These are phyloP conservation scores for Blastobotrys ciferrii DNA, from an alignment of 1,139 yeast genomes.

Conservation along the genomic window DNA sequence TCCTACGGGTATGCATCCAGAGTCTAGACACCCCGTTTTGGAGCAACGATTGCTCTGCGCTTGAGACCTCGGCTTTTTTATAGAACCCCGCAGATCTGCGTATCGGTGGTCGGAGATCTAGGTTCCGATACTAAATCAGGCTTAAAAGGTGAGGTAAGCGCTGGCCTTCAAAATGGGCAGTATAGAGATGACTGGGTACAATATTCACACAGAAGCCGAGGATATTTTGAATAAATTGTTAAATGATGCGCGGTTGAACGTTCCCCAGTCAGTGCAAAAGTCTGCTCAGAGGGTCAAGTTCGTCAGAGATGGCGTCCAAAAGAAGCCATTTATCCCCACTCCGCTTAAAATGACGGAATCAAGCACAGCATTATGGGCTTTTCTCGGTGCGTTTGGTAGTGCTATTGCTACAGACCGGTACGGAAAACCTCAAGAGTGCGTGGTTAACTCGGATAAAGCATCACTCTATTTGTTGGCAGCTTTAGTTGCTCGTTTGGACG, in stretches of 20 bases:
- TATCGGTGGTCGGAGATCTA: too few species aligned
- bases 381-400: conserved; percentile 6
- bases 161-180: too few species aligned
- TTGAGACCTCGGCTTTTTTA: too few species aligned
- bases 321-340: conserved; percentile 10
- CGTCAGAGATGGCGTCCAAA: conserved; percentile 4
- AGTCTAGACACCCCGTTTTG: too few species aligned
- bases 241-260: conserved; percentile 4
- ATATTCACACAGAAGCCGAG: conserved; percentile 7
- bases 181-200: conserved; percentile 7
- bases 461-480: conserved; percentile 10
- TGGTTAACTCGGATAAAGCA: conserved; percentile 7
- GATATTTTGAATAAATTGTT: neutral
- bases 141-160: too few species aligned
- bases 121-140: too few species aligned
- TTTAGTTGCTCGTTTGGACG: conserved; percentile 1
- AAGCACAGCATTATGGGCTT: conserved; percentile 10
- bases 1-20: too few species aligned
- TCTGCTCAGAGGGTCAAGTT: neutral
- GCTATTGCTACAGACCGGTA: conserved; percentile 7
- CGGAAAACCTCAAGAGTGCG: conserved; percentile 4
- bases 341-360: conserved; percentile 10
- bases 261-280: conserved; percentile 5
- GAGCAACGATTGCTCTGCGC: too few species aligned
- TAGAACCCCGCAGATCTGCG: too few species aligned